phyloP scores from a whole-genome alignment of 768 basidiomycete species.

The Mycena filopes region DNA sequence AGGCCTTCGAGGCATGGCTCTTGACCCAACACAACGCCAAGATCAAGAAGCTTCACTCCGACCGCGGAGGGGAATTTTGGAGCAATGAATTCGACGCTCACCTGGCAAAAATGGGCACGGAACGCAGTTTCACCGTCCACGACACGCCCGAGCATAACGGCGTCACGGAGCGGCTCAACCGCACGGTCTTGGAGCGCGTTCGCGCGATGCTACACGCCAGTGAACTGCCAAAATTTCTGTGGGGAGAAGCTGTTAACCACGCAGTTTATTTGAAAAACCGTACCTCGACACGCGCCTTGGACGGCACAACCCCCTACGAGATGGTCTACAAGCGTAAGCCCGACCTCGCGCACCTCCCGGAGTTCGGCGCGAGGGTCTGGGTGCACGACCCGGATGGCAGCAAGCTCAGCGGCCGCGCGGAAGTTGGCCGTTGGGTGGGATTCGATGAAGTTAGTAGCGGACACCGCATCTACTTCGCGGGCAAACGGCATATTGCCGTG shows the following conservation, averaged over 20 bases:
- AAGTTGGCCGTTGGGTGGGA: constrained; percentile 48
- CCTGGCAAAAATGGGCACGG: too few relatives aligned
- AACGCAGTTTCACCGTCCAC: constrained; percentile 41
- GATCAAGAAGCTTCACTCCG: too few relatives aligned
- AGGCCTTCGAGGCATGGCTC: too few relatives aligned
- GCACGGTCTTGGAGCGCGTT: constrained; percentile 42
- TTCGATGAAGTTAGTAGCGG: constrained; percentile 47
- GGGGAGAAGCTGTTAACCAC: constrained; percentile 44
- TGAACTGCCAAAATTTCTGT: constrained; percentile 44
- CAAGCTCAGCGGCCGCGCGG: constrained; percentile 41
- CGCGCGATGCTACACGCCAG: constrained; percentile 43
- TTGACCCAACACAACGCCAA: too few relatives aligned
- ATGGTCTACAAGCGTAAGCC: constrained; percentile 35
- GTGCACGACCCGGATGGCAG: constrained; percentile 34
- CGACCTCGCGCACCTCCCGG: constrained; percentile 31
- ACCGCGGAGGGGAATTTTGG: too few relatives aligned
- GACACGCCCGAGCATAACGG: constrained; percentile 49
- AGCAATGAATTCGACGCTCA: too few relatives aligned
- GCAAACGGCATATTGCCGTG: constrained; percentile 36
- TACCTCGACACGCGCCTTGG: constrained; percentile 36
- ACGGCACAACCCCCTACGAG: constrained; percentile 38
- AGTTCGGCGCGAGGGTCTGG: constrained; percentile 38
- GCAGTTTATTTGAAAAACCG: constrained; percentile 42
- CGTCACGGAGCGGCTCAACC: constrained; percentile 49
- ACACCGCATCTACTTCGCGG: constrained; percentile 45